Evolutionary conservation across 768 basidiomycete species (phyloP).

Genomic region (Mycena belliarum): DNA sequence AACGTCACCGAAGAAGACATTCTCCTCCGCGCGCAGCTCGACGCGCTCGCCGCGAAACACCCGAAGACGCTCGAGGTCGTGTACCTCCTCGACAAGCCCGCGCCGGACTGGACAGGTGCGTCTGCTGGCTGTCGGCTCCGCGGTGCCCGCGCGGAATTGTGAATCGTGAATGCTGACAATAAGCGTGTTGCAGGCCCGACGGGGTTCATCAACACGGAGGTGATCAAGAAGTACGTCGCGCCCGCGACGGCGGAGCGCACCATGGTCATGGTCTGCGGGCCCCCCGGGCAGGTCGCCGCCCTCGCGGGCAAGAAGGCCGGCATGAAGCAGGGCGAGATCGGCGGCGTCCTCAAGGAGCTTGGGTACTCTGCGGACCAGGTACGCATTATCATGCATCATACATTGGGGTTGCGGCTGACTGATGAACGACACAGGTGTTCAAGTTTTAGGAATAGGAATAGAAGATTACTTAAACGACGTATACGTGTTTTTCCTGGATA

Average conservation of each 20-base stretch:
- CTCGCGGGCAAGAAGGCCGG: conserved; percentile 89
- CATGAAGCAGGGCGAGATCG: conserved; percentile 80
- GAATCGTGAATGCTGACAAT: conserved; percentile 2
- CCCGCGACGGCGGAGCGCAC: conserved; percentile 71
- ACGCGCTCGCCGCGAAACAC: conserved; percentile 65
- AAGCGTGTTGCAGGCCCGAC: conserved; percentile 45
- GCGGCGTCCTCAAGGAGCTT: conserved; percentile 81
- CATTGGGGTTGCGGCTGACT: not conserved
- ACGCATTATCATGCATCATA: not conserved
- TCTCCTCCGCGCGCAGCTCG: conserved; percentile 78
- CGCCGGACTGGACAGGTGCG: conserved; percentile 56
- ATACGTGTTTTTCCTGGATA: not conserved
- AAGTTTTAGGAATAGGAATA: conserved; percentile 12
- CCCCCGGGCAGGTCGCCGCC: conserved; percentile 86
- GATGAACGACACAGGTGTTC: conserved; percentile 8
- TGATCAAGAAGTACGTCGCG: conserved; percentile 74
- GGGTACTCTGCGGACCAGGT: conserved; percentile 90
- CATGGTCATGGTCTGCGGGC: conserved; percentile 90
- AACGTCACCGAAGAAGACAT: conserved; percentile 92
- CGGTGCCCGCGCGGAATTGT: no score
- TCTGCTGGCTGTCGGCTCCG: no score
- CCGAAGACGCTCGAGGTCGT: conserved; percentile 77
- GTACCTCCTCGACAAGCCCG: conserved; percentile 83
- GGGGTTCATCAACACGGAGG: conserved; percentile 74
- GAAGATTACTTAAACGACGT: not conserved